Evolutionary conservation across 1,139 yeast genomes (phyloP), one percentile per base, ranked within the genome.

Genomic region (Magnusiomyces ingens): DNA sequence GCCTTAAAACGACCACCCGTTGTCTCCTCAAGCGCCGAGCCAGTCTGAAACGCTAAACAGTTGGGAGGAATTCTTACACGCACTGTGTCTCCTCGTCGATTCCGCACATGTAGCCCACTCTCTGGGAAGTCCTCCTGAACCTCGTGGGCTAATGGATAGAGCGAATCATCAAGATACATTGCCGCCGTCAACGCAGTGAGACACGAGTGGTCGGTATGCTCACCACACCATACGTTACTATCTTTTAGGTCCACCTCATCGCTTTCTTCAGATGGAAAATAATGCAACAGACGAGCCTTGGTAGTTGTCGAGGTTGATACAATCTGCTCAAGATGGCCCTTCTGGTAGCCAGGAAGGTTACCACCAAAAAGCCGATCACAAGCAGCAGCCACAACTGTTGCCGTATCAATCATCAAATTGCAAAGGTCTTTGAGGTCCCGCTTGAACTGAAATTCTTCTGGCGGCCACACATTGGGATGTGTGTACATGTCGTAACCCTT

Each of bases 41-140:
- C 87, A 0, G 85, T 80, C 62, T 82, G 86, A 63, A 82, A 81
- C 0, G 85, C 85, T 35, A 82, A 64, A 57, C 83, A 77, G 58
- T 80, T 78, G 2, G 63, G 60, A 0, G 86, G 85, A 45, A 82
- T 81, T 41, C 69, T 65, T n/a, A 81, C 82, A 57, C 79, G 77
- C 22, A 77, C 77, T 1, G 72, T 64, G 2, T 71, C 65, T 11
- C 79, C 77, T 5, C 66, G 65, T 43, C 86, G 70, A 61, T 76
- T 74, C 36, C 74, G 71, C 50, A 82, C 81, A 61, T 77, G 81
- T 22, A 82, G 69, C 0, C 86, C 86, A 0, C 82, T 70, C 55
- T 78, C 83, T 0, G 82, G 81, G 43, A 29, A n/a, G 13, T 13
- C 18, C 17, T 43, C 55, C 52, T 6, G 52, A 42, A 44, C 49